Conservation (phyloP, 1,139 yeast genomes). For the Saccharomyces hybrid region DNA sequence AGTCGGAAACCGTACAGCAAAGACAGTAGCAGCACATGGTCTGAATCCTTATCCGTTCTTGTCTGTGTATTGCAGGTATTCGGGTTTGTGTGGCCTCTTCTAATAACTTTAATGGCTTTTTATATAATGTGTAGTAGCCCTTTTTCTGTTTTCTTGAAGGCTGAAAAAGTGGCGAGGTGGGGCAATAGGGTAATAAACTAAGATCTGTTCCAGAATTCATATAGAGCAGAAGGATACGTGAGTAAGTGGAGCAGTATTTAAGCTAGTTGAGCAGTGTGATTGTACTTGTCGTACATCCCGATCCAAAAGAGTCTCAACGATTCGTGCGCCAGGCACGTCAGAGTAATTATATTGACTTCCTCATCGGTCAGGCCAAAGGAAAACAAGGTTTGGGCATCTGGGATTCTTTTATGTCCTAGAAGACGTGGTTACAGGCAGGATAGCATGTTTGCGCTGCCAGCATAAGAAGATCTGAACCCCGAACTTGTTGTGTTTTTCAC, state of each 20-base stretch:
- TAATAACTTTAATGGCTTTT: neutral
- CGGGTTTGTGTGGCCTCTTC: neutral
- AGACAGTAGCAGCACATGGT: conserved; percentile 20
- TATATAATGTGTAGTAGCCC: neutral
- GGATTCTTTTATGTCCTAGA: conserved; percentile 52
- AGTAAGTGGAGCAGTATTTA: neutral
- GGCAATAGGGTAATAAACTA: neutral
- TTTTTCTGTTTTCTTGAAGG: neutral
- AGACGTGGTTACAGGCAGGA: conserved; percentile 68
- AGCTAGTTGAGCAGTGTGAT: conserved; percentile 16
- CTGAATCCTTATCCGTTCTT: neutral
- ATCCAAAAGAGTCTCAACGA: conserved; percentile 39
- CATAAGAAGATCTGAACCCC: conserved; percentile 57
- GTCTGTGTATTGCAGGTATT: neutral
- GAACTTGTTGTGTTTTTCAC: conserved; percentile 50
- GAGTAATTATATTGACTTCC: conserved; percentile 41
- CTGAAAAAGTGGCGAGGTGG: neutral
- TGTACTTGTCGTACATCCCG: conserved; percentile 28
- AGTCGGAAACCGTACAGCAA: conserved; percentile 28
- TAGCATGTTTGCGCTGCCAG: conserved; percentile 57
- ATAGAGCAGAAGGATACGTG: neutral
- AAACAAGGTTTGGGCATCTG: conserved; percentile 44
- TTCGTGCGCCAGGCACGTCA: conserved; percentile 32
- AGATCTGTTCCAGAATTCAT: neutral
- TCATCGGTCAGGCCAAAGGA: conserved; percentile 44